Conservation (phyloP, 1,284 basidiomycete species). For the Vanrija pseudolonga region DNA sequence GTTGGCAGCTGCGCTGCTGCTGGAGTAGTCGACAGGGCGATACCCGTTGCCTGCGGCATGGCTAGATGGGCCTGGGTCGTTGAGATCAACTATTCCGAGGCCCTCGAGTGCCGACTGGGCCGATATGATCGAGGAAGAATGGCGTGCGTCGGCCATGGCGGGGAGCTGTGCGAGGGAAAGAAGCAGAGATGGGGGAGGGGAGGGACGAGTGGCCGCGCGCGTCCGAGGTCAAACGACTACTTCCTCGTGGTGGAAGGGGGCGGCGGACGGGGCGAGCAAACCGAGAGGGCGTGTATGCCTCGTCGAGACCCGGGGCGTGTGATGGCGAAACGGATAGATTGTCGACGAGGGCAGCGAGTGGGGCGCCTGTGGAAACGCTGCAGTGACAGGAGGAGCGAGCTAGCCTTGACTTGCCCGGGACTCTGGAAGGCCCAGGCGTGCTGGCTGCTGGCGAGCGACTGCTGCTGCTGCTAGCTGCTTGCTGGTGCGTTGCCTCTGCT, state of each 20-base stretch:
- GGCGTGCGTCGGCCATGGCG: conserved; percentile 16
- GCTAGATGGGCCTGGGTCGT: neutral
- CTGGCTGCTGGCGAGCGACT: too few relatives aligned
- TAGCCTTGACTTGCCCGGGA: too few relatives aligned
- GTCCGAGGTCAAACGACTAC: neutral
- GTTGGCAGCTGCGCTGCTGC: neutral
- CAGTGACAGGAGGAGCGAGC: neutral
- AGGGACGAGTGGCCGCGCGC: neutral
- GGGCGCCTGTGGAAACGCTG: conserved; percentile 1
- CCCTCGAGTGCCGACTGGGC: conserved; percentile 23
- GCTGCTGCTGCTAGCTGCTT: too few relatives aligned
- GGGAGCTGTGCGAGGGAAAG: neutral
- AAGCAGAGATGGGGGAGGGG: neutral
- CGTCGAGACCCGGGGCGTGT: too few relatives aligned
- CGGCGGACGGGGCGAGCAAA: neutral
- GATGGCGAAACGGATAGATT: too few relatives aligned
- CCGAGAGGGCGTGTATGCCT: too few relatives aligned
- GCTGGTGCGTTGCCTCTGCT: too few relatives aligned
- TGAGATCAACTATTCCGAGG: conserved; percentile 3
- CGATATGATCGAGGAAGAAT: conserved; percentile 20
- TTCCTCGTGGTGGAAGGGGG: too few relatives aligned
- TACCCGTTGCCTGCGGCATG: too few relatives aligned
- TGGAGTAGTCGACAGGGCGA: too few relatives aligned
- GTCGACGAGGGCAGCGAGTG: neutral
- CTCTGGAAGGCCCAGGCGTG: too few relatives aligned